phyloP scores from a whole-genome alignment of 352 stramenopile species.

The Pythium scleroteichum region DNA sequence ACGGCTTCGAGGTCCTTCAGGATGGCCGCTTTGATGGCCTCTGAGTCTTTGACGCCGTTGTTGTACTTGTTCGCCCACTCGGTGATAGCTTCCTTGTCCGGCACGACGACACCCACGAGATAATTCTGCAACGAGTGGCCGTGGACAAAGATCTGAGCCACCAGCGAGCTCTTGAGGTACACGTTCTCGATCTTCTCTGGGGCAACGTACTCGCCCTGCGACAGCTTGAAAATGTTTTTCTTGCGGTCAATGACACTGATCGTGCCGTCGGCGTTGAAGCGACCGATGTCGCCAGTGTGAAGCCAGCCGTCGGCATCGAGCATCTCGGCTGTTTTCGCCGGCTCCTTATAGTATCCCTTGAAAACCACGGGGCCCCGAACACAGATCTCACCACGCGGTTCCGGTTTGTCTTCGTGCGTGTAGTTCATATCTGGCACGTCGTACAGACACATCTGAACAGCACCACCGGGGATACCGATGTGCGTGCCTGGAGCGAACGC shows the following conservation, averaged over 20 bases:
- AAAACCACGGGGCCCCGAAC: conserved; percentile 78
- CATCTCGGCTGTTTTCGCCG: conserved; percentile 85
- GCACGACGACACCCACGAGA: conserved; percentile 92
- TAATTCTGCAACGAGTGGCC: conserved; percentile 93
- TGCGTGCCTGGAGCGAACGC: conserved; percentile 73
- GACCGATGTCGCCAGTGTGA: conserved; percentile 93
- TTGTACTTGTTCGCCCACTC: conserved; percentile 47
- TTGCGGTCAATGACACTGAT: conserved; percentile 87
- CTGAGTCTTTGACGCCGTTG: conserved; percentile 29
- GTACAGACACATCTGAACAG: conserved; percentile 77
- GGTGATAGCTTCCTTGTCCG: conserved; percentile 26
- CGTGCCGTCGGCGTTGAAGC: conserved; percentile 89
- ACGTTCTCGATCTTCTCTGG: conserved; percentile 96
- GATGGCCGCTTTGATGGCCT: conserved; percentile 40
- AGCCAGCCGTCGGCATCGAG: conserved; percentile 93
- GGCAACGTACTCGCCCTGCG: conserved; percentile 91
- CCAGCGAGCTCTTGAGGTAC: conserved; percentile 86
- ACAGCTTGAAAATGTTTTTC: conserved; percentile 91
- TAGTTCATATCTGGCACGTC: conserved; percentile 97
- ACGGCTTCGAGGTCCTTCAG: conserved; percentile 55
- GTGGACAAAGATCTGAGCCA: conserved; percentile 93
- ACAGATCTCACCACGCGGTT: conserved; percentile 48
- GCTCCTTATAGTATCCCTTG: conserved; percentile 92
- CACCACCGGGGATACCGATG: conserved; percentile 74
- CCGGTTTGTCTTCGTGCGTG: conserved; percentile 58